These are phyloP conservation scores for Corymbia citriodora DNA, from an alignment of 441 rosid genomes.

Conservation along the genomic window DNA sequence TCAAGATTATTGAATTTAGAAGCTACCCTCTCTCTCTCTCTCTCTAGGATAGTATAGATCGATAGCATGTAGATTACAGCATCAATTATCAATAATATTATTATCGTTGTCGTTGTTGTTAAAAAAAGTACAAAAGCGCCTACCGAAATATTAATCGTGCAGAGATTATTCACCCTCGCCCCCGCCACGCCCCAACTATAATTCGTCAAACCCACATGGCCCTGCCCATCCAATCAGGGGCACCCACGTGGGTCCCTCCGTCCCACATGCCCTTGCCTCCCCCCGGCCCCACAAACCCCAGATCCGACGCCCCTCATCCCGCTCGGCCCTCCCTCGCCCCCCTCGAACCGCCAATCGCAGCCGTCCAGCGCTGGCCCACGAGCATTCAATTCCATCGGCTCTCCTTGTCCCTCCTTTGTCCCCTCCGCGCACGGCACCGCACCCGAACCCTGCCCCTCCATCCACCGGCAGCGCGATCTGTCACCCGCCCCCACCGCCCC, in stretches of 20 bases:
- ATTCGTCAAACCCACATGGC: conserved; percentile 22
- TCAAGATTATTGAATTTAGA: background rate
- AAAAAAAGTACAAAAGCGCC: background rate
- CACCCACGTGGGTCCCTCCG: conserved; percentile 23
- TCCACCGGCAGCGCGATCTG: conserved; percentile 30
- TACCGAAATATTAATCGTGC: background rate
- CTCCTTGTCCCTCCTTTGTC: conserved; percentile 43
- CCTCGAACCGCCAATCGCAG: conserved; percentile 1
- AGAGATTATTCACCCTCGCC: background rate
- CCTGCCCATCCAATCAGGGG: conserved; percentile 15
- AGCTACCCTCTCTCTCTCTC: background rate
- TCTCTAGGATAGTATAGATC: background rate
- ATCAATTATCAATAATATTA: background rate
- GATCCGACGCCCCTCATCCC: conserved; percentile 25
- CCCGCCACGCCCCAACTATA: background rate
- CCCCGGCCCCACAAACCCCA: background rate
- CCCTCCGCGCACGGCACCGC: conserved; percentile 22
- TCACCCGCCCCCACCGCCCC: conserved; percentile 6
- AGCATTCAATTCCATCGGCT: conserved; percentile 21
- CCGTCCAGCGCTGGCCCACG: conserved; percentile 33
- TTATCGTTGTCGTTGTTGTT: too few relatives aligned
- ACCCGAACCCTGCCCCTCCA: conserved; percentile 27
- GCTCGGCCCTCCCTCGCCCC: background rate
- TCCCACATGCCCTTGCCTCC: conserved; percentile 22
- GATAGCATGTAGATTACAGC: background rate